phyloP scores from a whole-genome alignment of 768 basidiomycete species.

The Boletus sp. region DNA sequence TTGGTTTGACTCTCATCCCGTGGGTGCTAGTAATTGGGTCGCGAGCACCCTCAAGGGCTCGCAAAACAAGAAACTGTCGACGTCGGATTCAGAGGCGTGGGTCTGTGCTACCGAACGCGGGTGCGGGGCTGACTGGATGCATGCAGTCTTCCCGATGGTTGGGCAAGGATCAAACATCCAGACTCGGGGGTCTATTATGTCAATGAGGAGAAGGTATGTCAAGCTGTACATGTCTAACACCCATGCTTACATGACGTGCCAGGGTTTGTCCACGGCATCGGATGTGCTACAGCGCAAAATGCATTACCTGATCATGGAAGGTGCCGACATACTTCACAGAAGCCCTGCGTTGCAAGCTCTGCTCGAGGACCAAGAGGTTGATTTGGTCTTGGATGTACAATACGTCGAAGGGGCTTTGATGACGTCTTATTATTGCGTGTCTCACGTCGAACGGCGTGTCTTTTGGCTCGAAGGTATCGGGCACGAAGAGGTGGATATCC shows the following conservation, averaged over 20 bases:
- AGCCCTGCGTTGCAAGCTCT: slow-evolving; percentile 3
- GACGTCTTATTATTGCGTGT: slow-evolving; percentile 27
- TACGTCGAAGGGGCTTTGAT: background rate
- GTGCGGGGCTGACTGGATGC: background rate
- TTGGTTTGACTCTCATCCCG: background rate
- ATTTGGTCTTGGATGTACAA: slow-evolving; percentile 18
- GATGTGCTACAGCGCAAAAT: slow-evolving; percentile 4
- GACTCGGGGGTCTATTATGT: slow-evolving; percentile 34
- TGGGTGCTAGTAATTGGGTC: background rate
- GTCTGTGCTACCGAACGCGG: background rate
- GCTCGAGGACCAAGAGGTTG: slow-evolving; percentile 10
- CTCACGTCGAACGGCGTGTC: slow-evolving; percentile 25
- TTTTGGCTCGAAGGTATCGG: slow-evolving; percentile 29
- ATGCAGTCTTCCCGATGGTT: slow-evolving; percentile 19
- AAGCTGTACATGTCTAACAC: background rate
- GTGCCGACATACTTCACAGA: slow-evolving; percentile 3
- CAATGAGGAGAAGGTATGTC: slow-evolving; percentile 30
- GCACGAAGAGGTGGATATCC: slow-evolving; percentile 17
- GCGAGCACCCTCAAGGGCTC: slow-evolving; percentile 19
- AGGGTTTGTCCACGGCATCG: slow-evolving; percentile 16
- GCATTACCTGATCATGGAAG: slow-evolving; percentile 11
- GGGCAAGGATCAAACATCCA: slow-evolving; percentile 29
- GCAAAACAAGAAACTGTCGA: background rate
- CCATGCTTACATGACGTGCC: background rate
- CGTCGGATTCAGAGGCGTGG: slow-evolving; percentile 3